Conservation (phyloP, 192 early-diverging fungal genomes). For the Jimgerdemannia flammicorona region DNA sequence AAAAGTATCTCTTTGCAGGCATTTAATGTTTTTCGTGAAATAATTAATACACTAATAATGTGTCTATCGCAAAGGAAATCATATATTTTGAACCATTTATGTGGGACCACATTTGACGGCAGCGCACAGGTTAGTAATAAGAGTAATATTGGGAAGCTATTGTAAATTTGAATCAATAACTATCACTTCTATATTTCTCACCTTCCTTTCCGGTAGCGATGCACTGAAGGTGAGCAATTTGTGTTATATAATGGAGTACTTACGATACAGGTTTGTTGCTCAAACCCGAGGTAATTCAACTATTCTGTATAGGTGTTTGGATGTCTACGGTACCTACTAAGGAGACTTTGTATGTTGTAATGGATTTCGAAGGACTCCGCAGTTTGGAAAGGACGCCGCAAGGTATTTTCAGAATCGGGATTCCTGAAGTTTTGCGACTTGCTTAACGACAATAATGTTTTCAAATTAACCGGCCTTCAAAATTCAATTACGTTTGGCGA, state of each 20-base stretch:
- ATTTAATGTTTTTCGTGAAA: no score
- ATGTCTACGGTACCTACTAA: not conserved
- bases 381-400: slow-evolving; percentile 20
- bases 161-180: not conserved
- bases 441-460: no score
- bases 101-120: not conserved
- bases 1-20: no score
- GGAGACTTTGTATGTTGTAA: slow-evolving; percentile 15
- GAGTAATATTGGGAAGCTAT: not conserved
- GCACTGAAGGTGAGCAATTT: not conserved
- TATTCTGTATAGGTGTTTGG: not conserved
- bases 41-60: not conserved
- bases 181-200: no score
- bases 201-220: not conserved
- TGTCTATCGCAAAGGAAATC: slow-evolving; percentile 3
- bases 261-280: no score
- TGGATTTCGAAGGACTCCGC: slow-evolving; percentile 22
- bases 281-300: no score
- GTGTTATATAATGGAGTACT: no score
- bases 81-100: slow-evolving; percentile 20
- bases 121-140: not conserved
- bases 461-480: no score
- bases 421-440: no score
- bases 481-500: not conserved
- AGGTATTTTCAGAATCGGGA: not conserved